Percentiles rank a stretch among this genome's conserved stretches.
phyloP scores from a whole-genome alignment of 768 basidiomycete species.

The Lentinula sp. region DNA sequence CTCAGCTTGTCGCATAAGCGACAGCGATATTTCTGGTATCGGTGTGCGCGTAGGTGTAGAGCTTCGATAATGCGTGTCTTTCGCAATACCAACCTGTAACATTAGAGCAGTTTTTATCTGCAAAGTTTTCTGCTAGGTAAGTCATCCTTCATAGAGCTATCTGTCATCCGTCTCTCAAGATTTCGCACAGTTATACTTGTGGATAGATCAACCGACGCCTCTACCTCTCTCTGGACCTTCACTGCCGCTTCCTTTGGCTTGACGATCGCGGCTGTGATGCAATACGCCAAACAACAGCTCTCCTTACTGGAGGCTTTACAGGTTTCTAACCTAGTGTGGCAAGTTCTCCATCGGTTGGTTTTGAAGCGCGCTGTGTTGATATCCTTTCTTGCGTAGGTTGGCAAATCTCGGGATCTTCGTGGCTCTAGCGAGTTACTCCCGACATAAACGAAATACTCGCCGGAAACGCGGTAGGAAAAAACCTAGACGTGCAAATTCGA shows the following conservation, averaged over 20 bases:
- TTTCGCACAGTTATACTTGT: constrained; percentile 27
- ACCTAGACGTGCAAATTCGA: not conserved
- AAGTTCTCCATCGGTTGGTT: constrained; percentile 2
- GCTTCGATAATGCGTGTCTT: not conserved
- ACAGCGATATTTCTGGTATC: constrained; percentile 2
- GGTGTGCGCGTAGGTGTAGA: not conserved
- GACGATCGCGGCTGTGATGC: constrained; percentile 30
- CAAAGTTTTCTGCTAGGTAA: constrained; percentile 22
- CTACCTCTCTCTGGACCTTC: constrained; percentile 36
- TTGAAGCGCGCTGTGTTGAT: not conserved
- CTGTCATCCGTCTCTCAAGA: constrained; percentile 16
- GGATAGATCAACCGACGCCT: constrained; percentile 32
- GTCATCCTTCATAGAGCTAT: constrained; percentile 10
- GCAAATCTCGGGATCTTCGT: constrained; percentile 37
- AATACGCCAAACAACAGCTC: constrained; percentile 19
- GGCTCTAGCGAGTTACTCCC: constrained; percentile 34
- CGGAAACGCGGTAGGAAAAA: constrained; percentile 6
- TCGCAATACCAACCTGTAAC: not conserved
- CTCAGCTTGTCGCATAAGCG: not conserved
- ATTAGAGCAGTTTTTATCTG: constrained; percentile 19
- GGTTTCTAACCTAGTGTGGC: constrained; percentile 37
- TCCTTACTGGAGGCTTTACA: constrained; percentile 34
- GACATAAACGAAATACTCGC: constrained; percentile 23
- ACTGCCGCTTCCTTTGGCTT: constrained; percentile 34
- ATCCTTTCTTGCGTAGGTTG: constrained; percentile 19